A percentile compares a stretch with the other conserved stretches of the same genome.
These are phyloP conservation scores for Magnusiomyces suaveolens DNA, from an alignment of 1,139 yeast genomes.

Conservation along the genomic window DNA sequence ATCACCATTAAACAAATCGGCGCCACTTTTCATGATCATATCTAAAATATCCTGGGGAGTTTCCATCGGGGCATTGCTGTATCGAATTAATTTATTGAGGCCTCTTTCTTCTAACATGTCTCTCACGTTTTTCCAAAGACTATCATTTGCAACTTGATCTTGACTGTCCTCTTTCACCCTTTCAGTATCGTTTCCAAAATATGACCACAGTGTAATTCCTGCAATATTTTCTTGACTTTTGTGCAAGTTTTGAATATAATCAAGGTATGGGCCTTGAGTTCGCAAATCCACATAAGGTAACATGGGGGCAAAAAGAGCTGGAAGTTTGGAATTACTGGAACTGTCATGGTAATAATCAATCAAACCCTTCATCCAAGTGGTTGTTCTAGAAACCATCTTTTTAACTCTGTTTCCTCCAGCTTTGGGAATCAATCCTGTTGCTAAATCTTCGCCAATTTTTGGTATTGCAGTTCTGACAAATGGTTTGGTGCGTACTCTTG, in stretches of 20 bases:
- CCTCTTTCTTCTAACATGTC: constrained; percentile 5
- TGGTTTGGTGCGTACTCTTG: neutral
- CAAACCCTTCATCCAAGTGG: constrained; percentile 28
- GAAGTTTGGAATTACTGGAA: neutral
- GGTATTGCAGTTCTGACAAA: neutral
- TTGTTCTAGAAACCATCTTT: constrained; percentile 31
- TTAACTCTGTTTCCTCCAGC: constrained; percentile 32
- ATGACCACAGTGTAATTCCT: constrained; percentile 24
- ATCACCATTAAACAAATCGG: constrained; percentile 32
- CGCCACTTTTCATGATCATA: constrained; percentile 26
- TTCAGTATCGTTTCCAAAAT: constrained; percentile 11
- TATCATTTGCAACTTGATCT: constrained; percentile 7
- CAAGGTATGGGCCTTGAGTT: constrained; percentile 24
- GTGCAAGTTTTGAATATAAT: constrained; percentile 14
- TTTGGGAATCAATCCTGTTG: constrained; percentile 3
- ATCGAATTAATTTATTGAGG: constrained; percentile 18
- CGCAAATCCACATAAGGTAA: constrained; percentile 25
- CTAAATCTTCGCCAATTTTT: neutral
- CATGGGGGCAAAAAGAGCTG: constrained; percentile 28
- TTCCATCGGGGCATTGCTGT: constrained; percentile 19
- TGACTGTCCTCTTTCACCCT: constrained; percentile 6
- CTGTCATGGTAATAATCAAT: constrained; percentile 5
- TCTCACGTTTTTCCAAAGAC: constrained; percentile 12
- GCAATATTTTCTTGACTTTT: constrained; percentile 13
- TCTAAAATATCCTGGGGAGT: constrained; percentile 32